Evolutionary conservation across 345 rosid genomes (phyloP).

Genomic region (Dovyalis caffra): DNA sequence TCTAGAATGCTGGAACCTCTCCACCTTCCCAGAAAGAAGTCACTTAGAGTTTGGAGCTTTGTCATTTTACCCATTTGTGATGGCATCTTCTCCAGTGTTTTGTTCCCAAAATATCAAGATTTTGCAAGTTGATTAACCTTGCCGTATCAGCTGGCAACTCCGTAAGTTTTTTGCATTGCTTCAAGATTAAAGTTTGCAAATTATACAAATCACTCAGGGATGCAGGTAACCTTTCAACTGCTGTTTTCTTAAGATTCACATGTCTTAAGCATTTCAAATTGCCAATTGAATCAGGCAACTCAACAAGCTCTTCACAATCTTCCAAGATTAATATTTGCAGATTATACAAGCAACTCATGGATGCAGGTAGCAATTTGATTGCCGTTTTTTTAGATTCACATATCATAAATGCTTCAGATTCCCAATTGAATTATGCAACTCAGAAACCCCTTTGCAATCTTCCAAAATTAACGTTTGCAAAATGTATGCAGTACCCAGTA

Average conservation of each 20-base stretch:
- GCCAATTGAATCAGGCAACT: background rate
- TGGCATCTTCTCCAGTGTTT: slow-evolving; percentile 2
- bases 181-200: slow-evolving; percentile 35
- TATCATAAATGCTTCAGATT: background rate
- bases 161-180: slow-evolving; percentile 27
- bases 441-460: too few relatives aligned
- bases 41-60: background rate
- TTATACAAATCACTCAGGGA: slow-evolving; percentile 30
- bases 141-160: slow-evolving; percentile 32
- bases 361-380: background rate
- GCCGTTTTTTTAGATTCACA: background rate
- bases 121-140: slow-evolving; percentile 30
- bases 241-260: slow-evolving; percentile 29
- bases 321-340: background rate
- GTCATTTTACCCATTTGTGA: background rate
- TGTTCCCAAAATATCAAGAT: slow-evolving; percentile 34
- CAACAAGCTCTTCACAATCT: background rate
- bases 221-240: slow-evolving; percentile 28
- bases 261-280: slow-evolving; percentile 10
- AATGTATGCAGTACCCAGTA: too few relatives aligned
- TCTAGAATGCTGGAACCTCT: too few relatives aligned
- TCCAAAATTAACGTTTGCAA: too few relatives aligned
- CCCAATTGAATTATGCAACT: too few relatives aligned
- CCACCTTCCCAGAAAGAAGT: background rate
- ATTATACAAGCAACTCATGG: background rate